Base-by-base conservation (phyloP, 2,329 filamentous ascomycete species). In the Ophiocordyceps unilateralis region DNA sequence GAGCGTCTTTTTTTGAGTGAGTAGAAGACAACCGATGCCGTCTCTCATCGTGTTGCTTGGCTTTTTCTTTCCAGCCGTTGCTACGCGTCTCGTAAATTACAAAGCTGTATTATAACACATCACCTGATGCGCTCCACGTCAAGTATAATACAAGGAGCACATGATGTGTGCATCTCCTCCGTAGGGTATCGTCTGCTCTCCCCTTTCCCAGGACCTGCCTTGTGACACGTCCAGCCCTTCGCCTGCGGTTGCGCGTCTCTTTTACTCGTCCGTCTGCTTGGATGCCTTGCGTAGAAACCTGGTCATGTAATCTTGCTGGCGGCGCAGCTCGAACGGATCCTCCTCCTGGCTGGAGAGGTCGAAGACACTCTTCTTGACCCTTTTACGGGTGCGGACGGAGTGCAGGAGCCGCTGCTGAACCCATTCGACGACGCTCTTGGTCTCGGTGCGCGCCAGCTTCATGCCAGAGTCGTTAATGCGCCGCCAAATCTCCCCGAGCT, bases 401-500 rank as follows among this genome's bases (percentile, higher is more conserved):
- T 81, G 78, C 40, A 77, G 62, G 14, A 95, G 66, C 44, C 88
- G 75, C 52, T 83, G 77, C 45, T 79, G 72, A n/a, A 94, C 63
- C 45, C 78, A 71, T 52, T 93, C 82, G 34, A 93, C 67, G 11
- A 72, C 69, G 43, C 78, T 77, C 60, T 93, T 94, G 12, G 83
- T 77, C 53, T 93, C 78, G 24, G 83, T 81, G 24, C 83, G 73
- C 15, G 73, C 71, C 45, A 91, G 67, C 20, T 76, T 76, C 39
- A 84, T 81, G 36, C 83, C 84, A 1, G 78, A 72, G 53, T 87
- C 83, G 45, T 79, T 72, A 52, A 93, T 93, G 34, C 70, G 70
- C 45, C 66, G 64, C 59, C 68, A 69, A 26, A 78, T 62, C 15
- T 61, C 57, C 48, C 78, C 75, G 42, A 93, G 65, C 28, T 65